phyloP scores from a whole-genome alignment of 2,329 filamentous ascomycete genomes.

The Macrophomina tecta region DNA sequence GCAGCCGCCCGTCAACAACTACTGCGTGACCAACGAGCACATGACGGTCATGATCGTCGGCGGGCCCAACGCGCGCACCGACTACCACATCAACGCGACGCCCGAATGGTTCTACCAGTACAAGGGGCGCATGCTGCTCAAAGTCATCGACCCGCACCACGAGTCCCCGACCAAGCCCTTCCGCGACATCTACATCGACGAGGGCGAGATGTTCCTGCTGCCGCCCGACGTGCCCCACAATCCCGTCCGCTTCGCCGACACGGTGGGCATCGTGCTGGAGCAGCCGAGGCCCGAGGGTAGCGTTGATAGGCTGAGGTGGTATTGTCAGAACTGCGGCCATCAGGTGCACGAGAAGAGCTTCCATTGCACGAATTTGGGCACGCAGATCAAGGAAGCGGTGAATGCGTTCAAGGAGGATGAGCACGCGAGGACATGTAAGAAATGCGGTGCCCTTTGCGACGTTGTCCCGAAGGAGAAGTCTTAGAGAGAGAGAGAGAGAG shows the following conservation, averaged over 20 bases:
- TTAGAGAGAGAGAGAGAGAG: background rate
- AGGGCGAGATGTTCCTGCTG: slow-evolving; percentile 92
- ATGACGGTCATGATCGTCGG: slow-evolving; percentile 94
- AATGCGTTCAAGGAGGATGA: slow-evolving; percentile 76
- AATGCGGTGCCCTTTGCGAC: slow-evolving; percentile 78
- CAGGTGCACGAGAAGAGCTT: slow-evolving; percentile 87
- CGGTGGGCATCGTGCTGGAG: slow-evolving; percentile 92
- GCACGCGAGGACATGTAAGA: slow-evolving; percentile 73
- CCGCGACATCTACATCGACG: slow-evolving; percentile 84
- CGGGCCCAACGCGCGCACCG: slow-evolving; percentile 92
- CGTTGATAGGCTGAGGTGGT: slow-evolving; percentile 86
- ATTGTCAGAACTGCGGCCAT: slow-evolving; percentile 73
- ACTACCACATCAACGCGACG: slow-evolving; percentile 98
- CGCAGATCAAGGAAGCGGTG: slow-evolving; percentile 92
- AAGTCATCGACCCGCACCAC: slow-evolving; percentile 74
- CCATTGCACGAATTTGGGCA: slow-evolving; percentile 87
- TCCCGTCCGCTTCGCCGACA: slow-evolving; percentile 89
- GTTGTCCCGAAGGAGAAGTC: slow-evolving; percentile 60
- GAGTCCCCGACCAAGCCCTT: slow-evolving; percentile 56
- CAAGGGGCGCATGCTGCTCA: slow-evolving; percentile 90
- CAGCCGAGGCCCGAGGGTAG: slow-evolving; percentile 74
- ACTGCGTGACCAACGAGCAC: slow-evolving; percentile 88
- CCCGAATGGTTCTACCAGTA: slow-evolving; percentile 99
- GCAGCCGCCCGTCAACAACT: slow-evolving; percentile 95
- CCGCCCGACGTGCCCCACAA: slow-evolving; percentile 97